Evolutionary conservation across 139 green algal genomes (phyloP).

Genomic region (Haematococcus lacustris): DNA sequence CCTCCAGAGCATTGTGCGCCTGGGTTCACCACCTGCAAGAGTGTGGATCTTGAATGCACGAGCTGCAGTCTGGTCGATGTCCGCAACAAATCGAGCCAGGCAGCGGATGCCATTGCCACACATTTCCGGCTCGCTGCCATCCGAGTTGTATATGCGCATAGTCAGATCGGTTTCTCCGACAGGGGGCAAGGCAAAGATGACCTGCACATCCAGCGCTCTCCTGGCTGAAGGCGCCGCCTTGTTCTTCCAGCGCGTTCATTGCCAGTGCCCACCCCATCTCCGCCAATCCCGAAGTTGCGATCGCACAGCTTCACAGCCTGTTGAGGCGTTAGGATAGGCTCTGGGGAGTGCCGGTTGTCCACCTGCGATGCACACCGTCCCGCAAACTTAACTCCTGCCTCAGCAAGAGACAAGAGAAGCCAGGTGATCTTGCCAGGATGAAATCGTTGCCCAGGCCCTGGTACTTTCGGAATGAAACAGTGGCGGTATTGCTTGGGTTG

Average conservation of each 20-base stretch:
- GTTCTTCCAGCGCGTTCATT: no score
- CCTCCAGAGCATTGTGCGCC: no score
- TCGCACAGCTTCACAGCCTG: conserved; percentile 84
- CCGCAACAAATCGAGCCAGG: conserved; percentile 85
- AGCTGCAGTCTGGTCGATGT: conserved; percentile 51
- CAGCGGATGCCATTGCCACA: conserved; percentile 99
- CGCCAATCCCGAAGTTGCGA: conserved; percentile 94
- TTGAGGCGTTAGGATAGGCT: conserved; percentile 68
- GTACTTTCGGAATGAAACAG: no score
- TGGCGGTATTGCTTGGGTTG: no score
- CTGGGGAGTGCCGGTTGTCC: conserved; percentile 77
- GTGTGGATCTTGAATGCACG: conserved; percentile 83
- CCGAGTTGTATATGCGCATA: conserved; percentile 98
- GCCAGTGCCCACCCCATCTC: conserved; percentile 72
- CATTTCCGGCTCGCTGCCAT: conserved; percentile 98
- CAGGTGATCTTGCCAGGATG: conserved; percentile 89
- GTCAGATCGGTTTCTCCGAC: conserved; percentile 70
- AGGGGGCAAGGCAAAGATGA: conserved; percentile 88
- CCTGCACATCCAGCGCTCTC: conserved; percentile 39
- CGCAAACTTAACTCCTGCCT: neutral
- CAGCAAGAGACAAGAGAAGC: conserved; percentile 1
- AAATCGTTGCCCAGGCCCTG: conserved; percentile 99
- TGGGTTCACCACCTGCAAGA: conserved; percentile 54
- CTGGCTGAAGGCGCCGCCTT: no score
- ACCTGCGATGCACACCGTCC: conserved; percentile 46